Evolutionary conservation across 257 asterid species (phyloP), one percentile per base, ranked within the genome.

Genomic region (Plectranthus barbatus): DNA sequence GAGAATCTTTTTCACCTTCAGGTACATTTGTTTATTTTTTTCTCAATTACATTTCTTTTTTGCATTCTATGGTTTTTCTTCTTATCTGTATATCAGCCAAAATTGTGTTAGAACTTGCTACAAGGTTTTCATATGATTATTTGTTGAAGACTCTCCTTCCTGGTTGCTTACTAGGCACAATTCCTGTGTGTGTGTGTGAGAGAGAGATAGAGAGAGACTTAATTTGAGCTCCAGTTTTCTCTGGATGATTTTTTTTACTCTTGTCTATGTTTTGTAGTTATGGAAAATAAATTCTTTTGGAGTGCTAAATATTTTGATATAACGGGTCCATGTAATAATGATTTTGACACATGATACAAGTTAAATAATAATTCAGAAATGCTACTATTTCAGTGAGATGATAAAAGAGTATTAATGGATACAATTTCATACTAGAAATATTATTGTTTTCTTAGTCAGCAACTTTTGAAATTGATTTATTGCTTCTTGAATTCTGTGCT

Each of bases 1-100:
- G 95, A 93, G 68, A 90, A 84, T 83, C 83, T 77, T 39, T 85
- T 85, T 72, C 96, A 90, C 80, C 94, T 93, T 66, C 97, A 93
- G 99, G 99, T 93, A 85, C 52, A 63, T 74, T 17, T 65, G n/a
- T 57, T 64, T 60, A 12, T 48, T 45, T 64, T 48, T 45, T 64
- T 24, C 62, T 19, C 59, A 48, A 60, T 52, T 66, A 51, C 47
- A n/a, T 52, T 66, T 58, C 44, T 19, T 18, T 46, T 24, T 9
- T 48, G 33, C 33, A 41, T 39, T 23, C 17, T 47, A 51, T 58
- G 69, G 31, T 7, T 56, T 76, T 6, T 61, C 60, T 9, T 66
- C 20, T 46, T 21, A 20, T 50, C 48, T 21, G 14, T 9, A 29
- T 70, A 53, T 66, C 41, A 52, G 39, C 41, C 49, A 24, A 42